Conservation (phyloP, 352 stramenopile genomes). For the Globisporangium okanoganense region DNA sequence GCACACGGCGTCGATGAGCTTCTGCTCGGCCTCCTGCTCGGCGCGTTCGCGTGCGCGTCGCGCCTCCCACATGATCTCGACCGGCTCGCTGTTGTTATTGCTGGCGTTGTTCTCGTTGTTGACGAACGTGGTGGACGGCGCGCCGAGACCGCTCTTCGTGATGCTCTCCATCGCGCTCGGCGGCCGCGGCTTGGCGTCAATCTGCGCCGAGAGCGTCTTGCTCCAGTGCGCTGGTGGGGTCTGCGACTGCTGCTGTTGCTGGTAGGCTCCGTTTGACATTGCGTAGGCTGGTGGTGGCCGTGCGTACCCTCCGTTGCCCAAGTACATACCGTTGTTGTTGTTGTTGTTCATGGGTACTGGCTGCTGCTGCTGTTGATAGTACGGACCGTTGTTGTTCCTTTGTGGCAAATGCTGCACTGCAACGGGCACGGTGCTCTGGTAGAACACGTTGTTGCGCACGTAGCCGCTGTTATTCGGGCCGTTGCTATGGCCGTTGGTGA, state of each 20-base stretch:
- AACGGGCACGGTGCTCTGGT: conserved; percentile 8
- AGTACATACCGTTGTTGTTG: background rate
- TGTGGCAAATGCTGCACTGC: background rate
- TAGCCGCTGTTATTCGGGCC: conserved; percentile 4
- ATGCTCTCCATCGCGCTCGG: conserved; percentile 3
- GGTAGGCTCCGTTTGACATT: background rate
- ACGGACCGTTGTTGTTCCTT: background rate
- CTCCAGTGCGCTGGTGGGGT: conserved; percentile 6
- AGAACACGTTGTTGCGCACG: conserved; percentile 13
- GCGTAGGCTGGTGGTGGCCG: background rate
- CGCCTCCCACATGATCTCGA: conserved; percentile 61
- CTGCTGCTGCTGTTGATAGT: background rate
- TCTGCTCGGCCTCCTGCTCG: conserved; percentile 58
- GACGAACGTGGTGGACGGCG: background rate
- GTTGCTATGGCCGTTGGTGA: background rate
- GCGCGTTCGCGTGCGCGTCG: conserved; percentile 45
- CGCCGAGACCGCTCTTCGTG: background rate
- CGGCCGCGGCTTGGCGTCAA: conserved; percentile 8
- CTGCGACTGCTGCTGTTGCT: background rate
- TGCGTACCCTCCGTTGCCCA: background rate
- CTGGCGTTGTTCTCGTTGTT: conserved; percentile 4
- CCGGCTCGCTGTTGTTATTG: conserved; percentile 1
- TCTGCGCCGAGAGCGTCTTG: conserved; percentile 27
- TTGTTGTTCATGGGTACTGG: background rate
- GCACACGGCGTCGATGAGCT: conserved; percentile 74